Evolutionary conservation across 768 basidiomycete genomes (phyloP).

Genomic region (Kwoniella newhampshirensis): DNA sequence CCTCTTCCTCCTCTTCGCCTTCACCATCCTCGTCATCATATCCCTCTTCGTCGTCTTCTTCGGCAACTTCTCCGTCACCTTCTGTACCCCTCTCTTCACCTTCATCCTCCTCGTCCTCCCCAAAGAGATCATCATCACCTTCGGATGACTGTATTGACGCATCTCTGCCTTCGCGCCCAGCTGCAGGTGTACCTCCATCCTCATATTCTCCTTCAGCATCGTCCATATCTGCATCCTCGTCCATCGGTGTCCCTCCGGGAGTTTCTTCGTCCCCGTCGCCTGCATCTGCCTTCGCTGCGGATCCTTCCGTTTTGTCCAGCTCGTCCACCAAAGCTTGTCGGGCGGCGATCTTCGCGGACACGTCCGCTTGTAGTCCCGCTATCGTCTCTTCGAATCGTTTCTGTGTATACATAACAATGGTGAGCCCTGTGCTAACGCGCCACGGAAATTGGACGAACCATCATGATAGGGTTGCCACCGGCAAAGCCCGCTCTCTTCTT

Average conservation of each 20-base stretch:
- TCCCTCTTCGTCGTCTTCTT: slow-evolving; percentile 5
- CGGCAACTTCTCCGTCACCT: slow-evolving; percentile 18
- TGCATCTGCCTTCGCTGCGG: not conserved
- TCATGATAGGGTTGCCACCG: slow-evolving; percentile 46
- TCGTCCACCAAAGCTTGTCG: slow-evolving; percentile 39
- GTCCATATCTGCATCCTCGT: slow-evolving; percentile 7
- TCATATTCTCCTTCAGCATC: slow-evolving; percentile 16
- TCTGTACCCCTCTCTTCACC: slow-evolving; percentile 26
- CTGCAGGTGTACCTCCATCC: slow-evolving; percentile 16
- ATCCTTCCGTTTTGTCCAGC: slow-evolving; percentile 22
- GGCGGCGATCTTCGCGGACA: slow-evolving; percentile 37
- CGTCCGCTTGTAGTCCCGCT: slow-evolving; percentile 37
- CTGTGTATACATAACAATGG: slow-evolving; percentile 14
- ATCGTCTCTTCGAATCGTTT: slow-evolving; percentile 50
- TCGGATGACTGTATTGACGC: slow-evolving; percentile 16
- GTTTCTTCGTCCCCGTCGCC: not conserved
- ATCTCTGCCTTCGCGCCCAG: slow-evolving; percentile 3
- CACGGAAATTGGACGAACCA: slow-evolving; percentile 26
- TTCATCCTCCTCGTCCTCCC: slow-evolving; percentile 8
- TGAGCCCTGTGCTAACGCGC: no score
- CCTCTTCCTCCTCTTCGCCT: slow-evolving; percentile 19
- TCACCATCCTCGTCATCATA: slow-evolving; percentile 17
- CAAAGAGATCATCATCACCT: slow-evolving; percentile 20
- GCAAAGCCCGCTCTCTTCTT: slow-evolving; percentile 43
- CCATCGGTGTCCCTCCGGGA: slow-evolving; percentile 1